phyloP scores from a whole-genome alignment of 2,329 filamentous ascomycete genomes.

The Fonsecaea multimorphosa region DNA sequence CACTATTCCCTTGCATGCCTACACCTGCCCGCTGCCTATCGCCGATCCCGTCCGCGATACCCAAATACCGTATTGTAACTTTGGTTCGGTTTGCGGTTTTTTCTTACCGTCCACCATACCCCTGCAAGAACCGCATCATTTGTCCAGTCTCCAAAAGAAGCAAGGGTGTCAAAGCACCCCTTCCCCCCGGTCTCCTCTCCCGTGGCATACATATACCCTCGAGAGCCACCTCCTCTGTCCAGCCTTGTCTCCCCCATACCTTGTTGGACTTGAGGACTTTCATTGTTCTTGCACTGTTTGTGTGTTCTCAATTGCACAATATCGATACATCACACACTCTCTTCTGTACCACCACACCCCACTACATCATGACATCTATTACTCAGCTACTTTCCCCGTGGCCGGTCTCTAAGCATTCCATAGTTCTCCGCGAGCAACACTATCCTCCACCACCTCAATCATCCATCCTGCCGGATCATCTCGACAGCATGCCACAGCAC shows the following conservation, averaged over 20 bases:
- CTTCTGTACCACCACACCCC: constrained; percentile 17
- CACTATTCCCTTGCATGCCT: not conserved
- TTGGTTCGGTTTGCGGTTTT: constrained; percentile 16
- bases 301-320: constrained; percentile 6
- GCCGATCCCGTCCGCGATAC: constrained; percentile 24
- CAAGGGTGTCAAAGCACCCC: constrained; percentile 27
- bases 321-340: not conserved
- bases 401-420: constrained; percentile 40
- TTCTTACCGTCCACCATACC: constrained; percentile 9
- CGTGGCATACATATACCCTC: constrained; percentile 36
- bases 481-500: constrained; percentile 33
- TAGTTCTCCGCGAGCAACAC: constrained; percentile 40
- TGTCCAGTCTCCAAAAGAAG: constrained; percentile 19
- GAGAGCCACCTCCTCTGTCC: constrained; percentile 23
- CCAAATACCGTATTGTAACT: constrained; percentile 25
- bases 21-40: constrained; percentile 23
- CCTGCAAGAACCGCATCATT: constrained; percentile 24
- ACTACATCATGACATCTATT: constrained; percentile 40
- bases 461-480: constrained; percentile 26
- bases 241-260: constrained; percentile 28
- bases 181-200: constrained; percentile 18
- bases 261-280: constrained; percentile 20
- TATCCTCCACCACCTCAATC: constrained; percentile 35
- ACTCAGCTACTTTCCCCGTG: constrained; percentile 40
- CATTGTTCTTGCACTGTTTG: constrained; percentile 20